Evolutionary conservation across 1,284 basidiomycete genomes (phyloP).

Genomic region (Cutaneotrichosporon cyanovorans): DNA sequence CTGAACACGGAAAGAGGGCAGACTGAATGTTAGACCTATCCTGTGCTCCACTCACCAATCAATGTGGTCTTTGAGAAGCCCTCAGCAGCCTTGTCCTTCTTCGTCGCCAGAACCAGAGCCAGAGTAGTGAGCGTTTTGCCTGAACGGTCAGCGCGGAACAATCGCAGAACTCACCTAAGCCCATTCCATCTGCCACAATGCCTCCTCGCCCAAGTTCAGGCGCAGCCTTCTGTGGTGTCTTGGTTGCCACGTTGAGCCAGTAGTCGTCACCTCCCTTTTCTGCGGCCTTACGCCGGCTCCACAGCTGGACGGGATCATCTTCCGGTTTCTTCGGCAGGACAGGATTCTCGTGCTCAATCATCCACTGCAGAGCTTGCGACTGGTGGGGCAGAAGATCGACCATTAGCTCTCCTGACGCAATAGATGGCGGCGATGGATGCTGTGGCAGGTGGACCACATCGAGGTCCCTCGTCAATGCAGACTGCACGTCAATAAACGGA

Average conservation of each 20-base stretch:
- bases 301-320: slow-evolving; percentile 77
- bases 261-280: slow-evolving; percentile 46
- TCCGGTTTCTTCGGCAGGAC: slow-evolving; percentile 56
- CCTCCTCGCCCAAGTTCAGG: slow-evolving; percentile 73
- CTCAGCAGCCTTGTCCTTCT: slow-evolving; percentile 52
- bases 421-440: slow-evolving; percentile 57
- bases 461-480: slow-evolving; percentile 32
- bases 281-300: slow-evolving; percentile 56
- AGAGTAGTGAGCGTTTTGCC: slow-evolving; percentile 81
- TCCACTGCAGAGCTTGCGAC: slow-evolving; percentile 52
- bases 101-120: slow-evolving; percentile 65
- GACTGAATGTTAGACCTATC: slow-evolving; percentile 50
- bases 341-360: slow-evolving; percentile 67
- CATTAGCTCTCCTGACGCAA: slow-evolving; percentile 55
- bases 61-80: slow-evolving; percentile 62
- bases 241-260: slow-evolving; percentile 61
- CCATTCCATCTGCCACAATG: slow-evolving; percentile 83
- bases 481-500: slow-evolving; percentile 17
- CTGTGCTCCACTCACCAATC: slow-evolving; percentile 54
- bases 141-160: slow-evolving; percentile 8
- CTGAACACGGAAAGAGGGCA: slow-evolving; percentile 77
- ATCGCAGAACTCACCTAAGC: slow-evolving; percentile 45
- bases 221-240: slow-evolving; percentile 59
- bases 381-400: slow-evolving; percentile 73
- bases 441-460: slow-evolving; percentile 34